Evolutionary conservation across 192 early-diverging fungal species (phyloP), one percentile per base, ranked within the genome.

Genomic region (Backusella tuberculispora): DNA sequence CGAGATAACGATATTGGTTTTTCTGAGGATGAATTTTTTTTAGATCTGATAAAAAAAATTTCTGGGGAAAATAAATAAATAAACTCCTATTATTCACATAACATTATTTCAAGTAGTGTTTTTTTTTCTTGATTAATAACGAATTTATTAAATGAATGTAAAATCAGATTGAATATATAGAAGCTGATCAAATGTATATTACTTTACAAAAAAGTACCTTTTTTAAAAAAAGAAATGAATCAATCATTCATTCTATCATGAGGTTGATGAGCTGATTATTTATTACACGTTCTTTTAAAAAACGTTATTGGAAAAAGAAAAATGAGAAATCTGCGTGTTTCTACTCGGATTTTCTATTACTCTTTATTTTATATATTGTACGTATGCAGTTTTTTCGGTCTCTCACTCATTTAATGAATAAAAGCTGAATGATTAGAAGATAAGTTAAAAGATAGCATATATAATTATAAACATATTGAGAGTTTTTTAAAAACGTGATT

Each of bases 41-140:
- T 60, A 60, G 53, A 60, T 60, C 53, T 60, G 53, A 60, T 60
- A 60, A 60, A 60, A 60, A 60, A 56, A 60, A 60, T 60, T 9
- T 10, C 19, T 60, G 53, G 53, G 21, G 53, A 60, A 29, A 60
- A 10, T 12, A 60, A 60, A 56, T 21, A 56, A 53, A 56, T 26
- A 60, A 60, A 60, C 53, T 60, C 53, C 53, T 60, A 60, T 26
- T 8, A 3, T 8, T 53, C 21, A 24, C 53, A 24, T 56, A 8
- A 56, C 8, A 5, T 26, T 60, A 10, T 26, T 60, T 53, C 19
- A 26, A 1, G 2, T 34, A 34, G 29, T 34, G 2, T 2, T 34
- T 34, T 34, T 34, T 34, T 34, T 34, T 34, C 29, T 34, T 1
- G 2, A 34, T 34, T 34, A 34, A 34, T 34, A 34, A 34, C 29